Evolutionary conservation across 2,329 filamentous ascomycete species (phyloP).

Genomic region (Amauroascus niger): DNA sequence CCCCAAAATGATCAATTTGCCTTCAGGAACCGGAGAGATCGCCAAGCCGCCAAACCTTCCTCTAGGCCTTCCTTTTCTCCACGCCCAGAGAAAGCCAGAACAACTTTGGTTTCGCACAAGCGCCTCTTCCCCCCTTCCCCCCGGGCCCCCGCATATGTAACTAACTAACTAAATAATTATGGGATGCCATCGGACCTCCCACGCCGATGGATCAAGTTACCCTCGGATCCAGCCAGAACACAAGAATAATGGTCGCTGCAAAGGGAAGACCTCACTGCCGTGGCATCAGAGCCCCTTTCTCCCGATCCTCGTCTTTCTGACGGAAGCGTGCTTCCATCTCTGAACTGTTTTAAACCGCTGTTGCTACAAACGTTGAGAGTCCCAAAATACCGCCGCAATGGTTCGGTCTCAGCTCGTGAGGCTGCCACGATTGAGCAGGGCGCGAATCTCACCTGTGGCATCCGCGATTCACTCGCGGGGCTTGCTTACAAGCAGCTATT

Average conservation of each 20-base stretch:
- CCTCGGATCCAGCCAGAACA: not conserved
- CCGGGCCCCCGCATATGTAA: too few relatives aligned
- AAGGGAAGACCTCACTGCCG: not conserved
- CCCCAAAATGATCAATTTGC: not conserved
- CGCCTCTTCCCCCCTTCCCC: too few relatives aligned
- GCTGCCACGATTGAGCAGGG: not conserved
- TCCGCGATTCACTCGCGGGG: constrained; percentile 14
- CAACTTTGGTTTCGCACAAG: too few relatives aligned
- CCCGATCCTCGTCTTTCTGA: not conserved
- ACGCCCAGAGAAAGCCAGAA: not conserved
- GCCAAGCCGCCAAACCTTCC: constrained; percentile 5
- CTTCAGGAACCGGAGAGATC: not conserved
- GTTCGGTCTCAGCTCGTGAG: constrained; percentile 4
- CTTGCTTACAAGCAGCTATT: constrained; percentile 25
- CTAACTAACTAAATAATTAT: too few relatives aligned
- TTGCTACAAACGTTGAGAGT: not conserved
- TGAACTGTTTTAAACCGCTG: too few relatives aligned
- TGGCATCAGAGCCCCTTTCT: not conserved
- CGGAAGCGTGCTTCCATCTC: too few relatives aligned
- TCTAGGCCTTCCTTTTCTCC: not conserved
- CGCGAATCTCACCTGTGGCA: constrained; percentile 3
- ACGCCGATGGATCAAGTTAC: not conserved
- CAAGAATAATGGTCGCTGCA: not conserved
- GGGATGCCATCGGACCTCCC: not conserved
- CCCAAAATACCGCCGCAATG: constrained; percentile 4